Conservation (phyloP, 2,329 filamentous ascomycete genomes). For the Dendryphion nanum region DNA sequence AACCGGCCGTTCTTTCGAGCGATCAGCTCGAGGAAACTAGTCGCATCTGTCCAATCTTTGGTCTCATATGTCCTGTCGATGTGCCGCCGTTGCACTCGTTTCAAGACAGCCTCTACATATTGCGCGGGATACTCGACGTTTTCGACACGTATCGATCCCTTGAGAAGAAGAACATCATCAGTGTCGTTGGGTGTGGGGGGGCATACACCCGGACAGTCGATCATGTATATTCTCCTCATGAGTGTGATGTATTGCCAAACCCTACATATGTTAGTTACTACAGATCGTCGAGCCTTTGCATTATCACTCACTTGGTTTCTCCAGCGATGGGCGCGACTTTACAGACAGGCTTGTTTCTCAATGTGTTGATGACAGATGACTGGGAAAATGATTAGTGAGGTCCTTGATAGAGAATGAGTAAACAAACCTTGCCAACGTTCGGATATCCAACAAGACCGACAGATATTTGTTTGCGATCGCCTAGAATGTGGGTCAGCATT, state of each 20-base stretch:
- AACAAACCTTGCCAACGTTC: no score
- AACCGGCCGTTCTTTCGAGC: slow-evolving; percentile 84
- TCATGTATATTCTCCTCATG: slow-evolving; percentile 92
- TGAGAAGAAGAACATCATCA: slow-evolving; percentile 81
- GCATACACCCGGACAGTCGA: slow-evolving; percentile 95
- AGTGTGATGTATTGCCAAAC: slow-evolving; percentile 97
- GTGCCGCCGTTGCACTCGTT: slow-evolving; percentile 79
- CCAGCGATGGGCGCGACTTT: slow-evolving; percentile 92
- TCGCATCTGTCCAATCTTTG: slow-evolving; percentile 71
- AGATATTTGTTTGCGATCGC: slow-evolving; percentile 91
- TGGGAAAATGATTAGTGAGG: no score
- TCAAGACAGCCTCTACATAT: slow-evolving; percentile 82
- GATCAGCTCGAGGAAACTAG: slow-evolving; percentile 81
- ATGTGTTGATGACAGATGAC: slow-evolving; percentile 93
- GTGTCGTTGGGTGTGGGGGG: slow-evolving; percentile 83
- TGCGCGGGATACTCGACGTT: slow-evolving; percentile 96
- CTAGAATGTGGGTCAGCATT: slow-evolving; percentile 77
- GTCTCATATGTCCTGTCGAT: slow-evolving; percentile 92
- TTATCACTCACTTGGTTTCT: slow-evolving; percentile 89
- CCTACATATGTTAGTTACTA: no score
- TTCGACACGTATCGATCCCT: slow-evolving; percentile 90
- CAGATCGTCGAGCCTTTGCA: no score
- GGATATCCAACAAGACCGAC: slow-evolving; percentile 85
- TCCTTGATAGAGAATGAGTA: no score
- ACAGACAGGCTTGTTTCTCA: slow-evolving; percentile 92